Conservation (phyloP, 352 stramenopile species). For the Globisporangium abappressorium region DNA sequence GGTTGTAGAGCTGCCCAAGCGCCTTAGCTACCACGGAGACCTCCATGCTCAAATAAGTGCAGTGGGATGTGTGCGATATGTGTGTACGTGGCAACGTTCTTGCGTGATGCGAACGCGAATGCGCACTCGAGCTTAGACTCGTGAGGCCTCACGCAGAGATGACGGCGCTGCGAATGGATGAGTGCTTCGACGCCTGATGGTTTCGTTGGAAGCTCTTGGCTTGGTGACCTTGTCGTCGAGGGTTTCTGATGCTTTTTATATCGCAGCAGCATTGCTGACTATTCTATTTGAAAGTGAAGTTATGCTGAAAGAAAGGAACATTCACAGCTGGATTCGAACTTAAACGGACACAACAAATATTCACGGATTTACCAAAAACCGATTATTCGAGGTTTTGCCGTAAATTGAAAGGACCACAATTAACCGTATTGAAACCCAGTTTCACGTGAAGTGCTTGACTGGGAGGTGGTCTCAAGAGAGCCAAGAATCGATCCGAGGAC, state of each 20-base stretch:
- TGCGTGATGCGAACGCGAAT: neutral
- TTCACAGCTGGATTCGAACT: neutral
- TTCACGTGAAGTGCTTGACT: too few species aligned
- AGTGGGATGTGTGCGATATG: neutral
- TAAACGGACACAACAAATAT: neutral
- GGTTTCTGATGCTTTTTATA: neutral
- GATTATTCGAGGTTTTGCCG: too few species aligned
- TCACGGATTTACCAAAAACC: too few species aligned
- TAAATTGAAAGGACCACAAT: too few species aligned
- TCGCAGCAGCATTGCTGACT: neutral
- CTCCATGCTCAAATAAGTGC: conserved; percentile 28
- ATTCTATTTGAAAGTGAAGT: neutral
- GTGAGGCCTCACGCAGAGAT: neutral
- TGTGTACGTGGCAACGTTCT: neutral
- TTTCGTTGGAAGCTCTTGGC: neutral
- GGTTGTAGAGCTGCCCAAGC: conserved; percentile 73
- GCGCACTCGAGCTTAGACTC: neutral
- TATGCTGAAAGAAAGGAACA: neutral
- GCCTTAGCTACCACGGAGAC: conserved; percentile 51
- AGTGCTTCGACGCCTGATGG: conserved; percentile 1
- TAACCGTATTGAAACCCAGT: too few species aligned
- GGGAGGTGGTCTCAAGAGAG: too few species aligned
- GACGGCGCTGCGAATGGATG: neutral
- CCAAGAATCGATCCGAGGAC: too few species aligned
- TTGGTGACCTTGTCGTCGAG: conserved; percentile 1